These are phyloP conservation scores for Candida namnaoensis DNA, from an alignment of 805 yeast genomes.

Conservation along the genomic window DNA sequence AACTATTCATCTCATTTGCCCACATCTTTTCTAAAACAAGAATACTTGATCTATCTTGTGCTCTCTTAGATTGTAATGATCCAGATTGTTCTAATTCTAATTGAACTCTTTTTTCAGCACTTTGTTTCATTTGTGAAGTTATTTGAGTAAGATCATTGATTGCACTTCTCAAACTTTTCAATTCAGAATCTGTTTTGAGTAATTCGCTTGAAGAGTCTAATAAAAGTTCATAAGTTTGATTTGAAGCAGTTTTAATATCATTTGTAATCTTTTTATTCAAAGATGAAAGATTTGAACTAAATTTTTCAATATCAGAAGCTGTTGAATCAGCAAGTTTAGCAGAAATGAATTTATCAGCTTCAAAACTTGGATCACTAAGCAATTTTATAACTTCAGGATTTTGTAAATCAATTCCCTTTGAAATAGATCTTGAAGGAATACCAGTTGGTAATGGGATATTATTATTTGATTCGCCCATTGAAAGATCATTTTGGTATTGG, in stretches of 20 bases:
- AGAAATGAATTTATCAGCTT: constrained; percentile 39
- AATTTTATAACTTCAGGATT: constrained; percentile 21
- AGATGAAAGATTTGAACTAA: constrained; percentile 43
- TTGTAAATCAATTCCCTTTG: constrained; percentile 8
- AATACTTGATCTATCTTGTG: constrained; percentile 58
- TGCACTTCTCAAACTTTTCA: constrained; percentile 50
- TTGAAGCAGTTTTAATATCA: constrained; percentile 51
- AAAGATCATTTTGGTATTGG: constrained; percentile 6
- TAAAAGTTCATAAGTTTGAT: constrained; percentile 55
- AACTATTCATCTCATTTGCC: constrained; percentile 60
- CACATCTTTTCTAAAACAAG: constrained; percentile 71
- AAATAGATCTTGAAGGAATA: constrained; percentile 1
- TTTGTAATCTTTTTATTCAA: constrained; percentile 41
- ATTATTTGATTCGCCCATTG: too few species aligned
- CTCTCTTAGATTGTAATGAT: constrained; percentile 7
- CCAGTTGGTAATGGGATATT: too few species aligned
- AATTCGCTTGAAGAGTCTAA: constrained; percentile 53
- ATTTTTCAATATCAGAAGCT: constrained; percentile 65
- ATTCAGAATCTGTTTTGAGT: constrained; percentile 52
- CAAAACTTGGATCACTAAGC: constrained; percentile 31
- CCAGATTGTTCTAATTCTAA: constrained; percentile 27
- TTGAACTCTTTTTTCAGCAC: constrained; percentile 50
- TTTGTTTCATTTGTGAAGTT: constrained; percentile 46
- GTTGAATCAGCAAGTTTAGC: constrained; percentile 52
- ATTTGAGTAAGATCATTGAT: constrained; percentile 54